Percentiles rank a stretch among this genome's conserved stretches.
Conservation (phyloP, 768 basidiomycete species). For the Lactarius vividus region DNA sequence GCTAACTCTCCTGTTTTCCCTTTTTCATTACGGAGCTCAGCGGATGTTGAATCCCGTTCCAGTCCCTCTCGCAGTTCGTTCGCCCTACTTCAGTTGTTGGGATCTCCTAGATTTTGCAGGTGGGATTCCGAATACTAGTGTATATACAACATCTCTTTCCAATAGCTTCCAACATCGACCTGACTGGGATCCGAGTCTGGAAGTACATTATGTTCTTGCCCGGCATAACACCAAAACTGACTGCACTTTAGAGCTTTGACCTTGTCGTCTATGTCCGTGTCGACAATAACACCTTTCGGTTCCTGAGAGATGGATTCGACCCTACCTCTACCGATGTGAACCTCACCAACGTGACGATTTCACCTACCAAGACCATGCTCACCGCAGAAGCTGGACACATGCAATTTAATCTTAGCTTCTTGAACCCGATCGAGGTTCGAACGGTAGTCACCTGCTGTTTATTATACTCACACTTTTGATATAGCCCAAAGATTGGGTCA, state of each 20-base stretch:
- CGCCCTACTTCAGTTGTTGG: slow-evolving; percentile 32
- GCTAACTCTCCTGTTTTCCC: neutral
- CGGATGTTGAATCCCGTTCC: slow-evolving; percentile 26
- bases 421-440: slow-evolving; percentile 40
- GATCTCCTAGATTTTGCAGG: neutral
- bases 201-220: neutral
- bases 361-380: slow-evolving; percentile 38
- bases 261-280: slow-evolving; percentile 20
- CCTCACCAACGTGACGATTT: slow-evolving; percentile 32
- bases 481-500: slow-evolving; percentile 38
- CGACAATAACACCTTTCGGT: slow-evolving; percentile 23
- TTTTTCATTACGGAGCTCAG: slow-evolving; percentile 4
- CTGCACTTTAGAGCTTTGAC: slow-evolving; percentile 10
- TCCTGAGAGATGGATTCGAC: slow-evolving; percentile 15
- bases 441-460: neutral
- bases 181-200: too few relatives aligned
- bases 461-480: neutral
- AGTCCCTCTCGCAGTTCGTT: slow-evolving; percentile 31
- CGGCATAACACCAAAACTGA: neutral
- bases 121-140: neutral
- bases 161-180: slow-evolving; percentile 3
- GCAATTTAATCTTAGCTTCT: slow-evolving; percentile 39
- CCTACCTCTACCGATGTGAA: slow-evolving; percentile 15
- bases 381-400: slow-evolving; percentile 37
- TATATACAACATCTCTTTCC: neutral